Evolutionary conservation across 1,139 yeast genomes (phyloP).

Genomic region (Protomyces arabidopsidicola): DNA sequence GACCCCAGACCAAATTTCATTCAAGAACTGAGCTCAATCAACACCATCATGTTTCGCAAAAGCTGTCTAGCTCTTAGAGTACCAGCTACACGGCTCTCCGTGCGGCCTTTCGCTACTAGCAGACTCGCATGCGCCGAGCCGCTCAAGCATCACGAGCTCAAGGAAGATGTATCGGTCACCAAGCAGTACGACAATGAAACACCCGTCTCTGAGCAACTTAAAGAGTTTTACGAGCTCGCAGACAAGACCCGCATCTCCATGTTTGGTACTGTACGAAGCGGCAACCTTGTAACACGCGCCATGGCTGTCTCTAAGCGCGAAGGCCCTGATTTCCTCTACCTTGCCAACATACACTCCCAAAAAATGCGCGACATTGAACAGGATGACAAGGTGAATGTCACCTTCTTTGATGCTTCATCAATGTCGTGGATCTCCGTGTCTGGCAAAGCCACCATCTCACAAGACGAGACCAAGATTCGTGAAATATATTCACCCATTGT

Average conservation of each 20-base stretch:
- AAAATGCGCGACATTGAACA: constrained; percentile 8
- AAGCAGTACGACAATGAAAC: constrained; percentile 22
- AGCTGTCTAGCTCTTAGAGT: background rate
- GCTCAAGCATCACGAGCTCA: constrained; percentile 4
- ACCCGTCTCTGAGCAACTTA: constrained; percentile 12
- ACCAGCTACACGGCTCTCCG: background rate
- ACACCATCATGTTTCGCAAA: background rate
- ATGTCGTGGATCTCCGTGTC: constrained; percentile 18
- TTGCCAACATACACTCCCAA: constrained; percentile 16
- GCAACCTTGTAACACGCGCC: constrained; percentile 17
- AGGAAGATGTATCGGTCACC: constrained; percentile 21
- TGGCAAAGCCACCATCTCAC: constrained; percentile 21
- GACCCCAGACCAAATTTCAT: too few relatives aligned
- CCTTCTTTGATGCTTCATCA: constrained; percentile 16
- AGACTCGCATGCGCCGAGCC: constrained; percentile 40
- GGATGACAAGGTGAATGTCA: background rate
- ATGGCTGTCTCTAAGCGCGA: constrained; percentile 23
- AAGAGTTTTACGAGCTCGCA: constrained; percentile 19
- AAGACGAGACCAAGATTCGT: constrained; percentile 10
- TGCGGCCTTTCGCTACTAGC: background rate
- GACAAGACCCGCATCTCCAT: constrained; percentile 20
- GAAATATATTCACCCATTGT: constrained; percentile 21
- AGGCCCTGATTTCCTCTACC: constrained; percentile 18
- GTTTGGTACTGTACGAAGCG: constrained; percentile 11
- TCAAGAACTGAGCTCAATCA: too few relatives aligned